Conservation (phyloP, 495 filamentous ascomycete genomes). For the Xylaria nigripes region DNA sequence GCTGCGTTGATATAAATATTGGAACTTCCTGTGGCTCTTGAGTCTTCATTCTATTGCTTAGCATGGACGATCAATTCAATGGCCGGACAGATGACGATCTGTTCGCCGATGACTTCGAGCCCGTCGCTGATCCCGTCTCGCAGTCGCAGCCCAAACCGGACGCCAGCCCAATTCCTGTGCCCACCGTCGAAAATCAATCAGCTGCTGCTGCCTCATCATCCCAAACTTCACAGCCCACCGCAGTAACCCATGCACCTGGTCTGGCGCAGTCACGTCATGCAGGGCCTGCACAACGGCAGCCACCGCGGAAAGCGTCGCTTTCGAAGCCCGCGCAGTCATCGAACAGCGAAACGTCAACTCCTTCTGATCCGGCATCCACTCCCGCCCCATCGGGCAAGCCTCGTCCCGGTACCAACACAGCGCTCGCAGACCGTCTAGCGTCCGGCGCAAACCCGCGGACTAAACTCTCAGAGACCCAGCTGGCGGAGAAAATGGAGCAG, state of each 20-base stretch:
- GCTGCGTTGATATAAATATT: too few relatives aligned
- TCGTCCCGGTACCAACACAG: slow-evolving; percentile 27
- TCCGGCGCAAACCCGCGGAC: slow-evolving; percentile 42
- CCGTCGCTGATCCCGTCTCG: slow-evolving; percentile 19
- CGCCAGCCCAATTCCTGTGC: not conserved
- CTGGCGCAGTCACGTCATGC: slow-evolving; percentile 36
- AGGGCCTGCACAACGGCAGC: slow-evolving; percentile 15
- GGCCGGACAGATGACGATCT: slow-evolving; percentile 45
- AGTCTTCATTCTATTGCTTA: not conserved
- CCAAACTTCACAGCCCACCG: not conserved
- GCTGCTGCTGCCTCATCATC: not conserved
- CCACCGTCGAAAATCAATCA: not conserved
- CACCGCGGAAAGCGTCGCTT: slow-evolving; percentile 17
- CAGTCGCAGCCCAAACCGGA: not conserved
- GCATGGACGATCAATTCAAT: slow-evolving; percentile 42
- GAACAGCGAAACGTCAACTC: not conserved
- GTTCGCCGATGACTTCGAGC: slow-evolving; percentile 45
- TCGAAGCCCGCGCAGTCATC: slow-evolving; percentile 13
- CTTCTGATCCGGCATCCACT: slow-evolving; percentile 5
- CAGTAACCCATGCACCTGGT: slow-evolving; percentile 10
- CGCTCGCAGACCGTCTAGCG: slow-evolving; percentile 28
- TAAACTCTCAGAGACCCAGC: slow-evolving; percentile 47
- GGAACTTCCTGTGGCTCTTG: not conserved
- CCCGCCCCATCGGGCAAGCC: not conserved
- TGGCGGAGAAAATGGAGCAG: slow-evolving; percentile 42